These are phyloP conservation scores for Boletus huronensis DNA, from an alignment of 768 basidiomycete species.

Conservation along the genomic window DNA sequence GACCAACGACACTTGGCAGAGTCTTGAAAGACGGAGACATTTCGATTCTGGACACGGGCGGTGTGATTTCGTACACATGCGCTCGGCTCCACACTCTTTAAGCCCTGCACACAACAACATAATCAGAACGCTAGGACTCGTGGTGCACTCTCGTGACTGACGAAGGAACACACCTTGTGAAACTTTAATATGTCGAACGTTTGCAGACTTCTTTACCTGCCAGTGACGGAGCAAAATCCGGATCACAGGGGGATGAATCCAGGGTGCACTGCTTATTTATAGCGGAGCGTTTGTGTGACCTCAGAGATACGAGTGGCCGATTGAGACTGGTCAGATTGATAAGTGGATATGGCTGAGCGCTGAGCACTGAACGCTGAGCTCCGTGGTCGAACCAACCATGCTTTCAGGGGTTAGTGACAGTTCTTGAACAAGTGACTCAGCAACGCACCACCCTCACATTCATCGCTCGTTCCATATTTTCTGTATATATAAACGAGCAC, in stretches of 20 bases:
- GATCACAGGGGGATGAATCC: background rate
- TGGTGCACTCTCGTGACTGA: constrained; percentile 1
- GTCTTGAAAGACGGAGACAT: constrained; percentile 14
- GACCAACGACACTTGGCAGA: constrained; percentile 3
- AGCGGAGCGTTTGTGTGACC: background rate
- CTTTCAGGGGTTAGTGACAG: no score
- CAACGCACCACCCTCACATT: no score
- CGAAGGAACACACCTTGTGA: background rate
- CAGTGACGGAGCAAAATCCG: background rate
- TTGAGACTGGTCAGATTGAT: background rate
- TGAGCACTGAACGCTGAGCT: background rate
- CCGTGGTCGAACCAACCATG: background rate
- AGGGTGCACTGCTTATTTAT: background rate
- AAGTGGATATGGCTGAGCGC: background rate
- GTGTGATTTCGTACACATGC: background rate
- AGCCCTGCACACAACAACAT: background rate
- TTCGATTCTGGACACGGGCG: background rate
- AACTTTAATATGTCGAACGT: background rate
- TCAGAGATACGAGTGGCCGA: background rate
- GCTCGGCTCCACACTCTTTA: constrained; percentile 7
- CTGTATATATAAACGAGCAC: no score
- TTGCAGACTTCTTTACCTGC: constrained; percentile 1
- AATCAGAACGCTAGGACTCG: constrained; percentile 1
- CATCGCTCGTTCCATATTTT: no score
- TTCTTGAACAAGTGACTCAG: no score